Percentiles rank a stretch among this genome's conserved stretches.
These are phyloP conservation scores for Physcomitrium patens DNA, from an alignment of 225 moss, liverwort and hornwort genomes.

Conservation along the genomic window DNA sequence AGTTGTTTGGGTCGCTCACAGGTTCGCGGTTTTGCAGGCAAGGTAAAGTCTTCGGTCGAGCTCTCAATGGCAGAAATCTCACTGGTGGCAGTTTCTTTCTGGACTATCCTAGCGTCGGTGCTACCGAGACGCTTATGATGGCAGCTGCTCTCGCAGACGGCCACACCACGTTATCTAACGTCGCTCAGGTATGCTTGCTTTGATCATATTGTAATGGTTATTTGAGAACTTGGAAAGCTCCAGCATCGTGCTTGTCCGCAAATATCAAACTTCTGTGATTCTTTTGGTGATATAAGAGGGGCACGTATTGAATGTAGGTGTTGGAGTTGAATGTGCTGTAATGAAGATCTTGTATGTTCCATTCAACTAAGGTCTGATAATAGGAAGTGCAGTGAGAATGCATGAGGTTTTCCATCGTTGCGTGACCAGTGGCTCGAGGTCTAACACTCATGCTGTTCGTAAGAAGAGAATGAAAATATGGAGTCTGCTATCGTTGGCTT, in stretches of 20 bases:
- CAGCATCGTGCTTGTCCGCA: not conserved
- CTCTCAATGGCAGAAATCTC: constrained; percentile 75
- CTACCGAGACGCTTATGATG: constrained; percentile 99
- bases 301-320: not conserved
- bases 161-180: constrained; percentile 78
- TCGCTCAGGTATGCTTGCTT: constrained; percentile 71
- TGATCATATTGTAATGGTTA: constrained; percentile 10
- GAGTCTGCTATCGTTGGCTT: not conserved
- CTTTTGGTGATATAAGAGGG: not conserved
- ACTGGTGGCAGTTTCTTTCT: constrained; percentile 84
- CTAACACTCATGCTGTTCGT: not conserved
- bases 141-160: constrained; percentile 95
- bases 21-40: constrained; percentile 63
- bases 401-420: not conserved
- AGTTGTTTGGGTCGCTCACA: constrained; percentile 34
- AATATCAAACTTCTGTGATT: not conserved
- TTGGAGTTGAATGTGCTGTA: not conserved
- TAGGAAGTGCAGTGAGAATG: not conserved
- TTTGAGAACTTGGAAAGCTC: constrained; percentile 21
- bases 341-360: constrained; percentile 9
- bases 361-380: not conserved
- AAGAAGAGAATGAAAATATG: not conserved
- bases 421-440: not conserved
- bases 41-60: constrained; percentile 87
- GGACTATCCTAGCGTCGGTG: constrained; percentile 98